phyloP scores from a whole-genome alignment of 192 early-diverging fungal species.

The Anaeromyces robustus region DNA sequence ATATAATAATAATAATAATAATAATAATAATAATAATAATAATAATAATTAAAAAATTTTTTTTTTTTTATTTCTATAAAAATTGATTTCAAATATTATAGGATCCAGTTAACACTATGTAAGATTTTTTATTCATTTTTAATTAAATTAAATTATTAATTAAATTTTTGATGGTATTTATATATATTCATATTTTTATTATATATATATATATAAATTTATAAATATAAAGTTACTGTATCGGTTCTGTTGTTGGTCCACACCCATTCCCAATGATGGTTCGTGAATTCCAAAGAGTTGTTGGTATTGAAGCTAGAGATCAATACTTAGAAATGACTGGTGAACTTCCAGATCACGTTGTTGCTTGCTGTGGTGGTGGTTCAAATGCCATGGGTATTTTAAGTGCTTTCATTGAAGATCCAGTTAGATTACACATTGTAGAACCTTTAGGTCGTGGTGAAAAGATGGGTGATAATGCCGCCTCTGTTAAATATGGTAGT shows the following conservation, averaged over 20 bases:
- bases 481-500: constrained; percentile 65
- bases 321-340: constrained; percentile 68
- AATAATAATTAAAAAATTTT: too few relatives aligned
- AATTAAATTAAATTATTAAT: not conserved
- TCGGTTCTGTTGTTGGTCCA: constrained; percentile 92
- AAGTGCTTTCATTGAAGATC: constrained; percentile 80
- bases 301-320: constrained; percentile 74
- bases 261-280: constrained; percentile 96
- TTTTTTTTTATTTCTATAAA: too few relatives aligned
- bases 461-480: constrained; percentile 74
- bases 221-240: constrained; percentile 76
- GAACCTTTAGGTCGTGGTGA: constrained; percentile 89
- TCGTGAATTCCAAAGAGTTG: constrained; percentile 91
- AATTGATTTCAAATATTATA: not conserved
- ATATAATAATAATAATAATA: too few relatives aligned
- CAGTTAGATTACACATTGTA: constrained; percentile 75
- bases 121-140: not conserved
- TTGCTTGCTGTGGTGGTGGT: constrained; percentile 96
- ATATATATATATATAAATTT: constrained; percentile 61
- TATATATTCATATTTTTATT: too few relatives aligned
- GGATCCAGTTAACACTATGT: not conserved
- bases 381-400: constrained; percentile 97
- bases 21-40: too few relatives aligned
- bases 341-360: constrained; percentile 76
- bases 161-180: too few relatives aligned